A percentile compares a stretch with the other conserved stretches of the same genome.
Evolutionary conservation across 23 red algal species (phyloP).

Genomic region (Gracilaria caudata): DNA sequence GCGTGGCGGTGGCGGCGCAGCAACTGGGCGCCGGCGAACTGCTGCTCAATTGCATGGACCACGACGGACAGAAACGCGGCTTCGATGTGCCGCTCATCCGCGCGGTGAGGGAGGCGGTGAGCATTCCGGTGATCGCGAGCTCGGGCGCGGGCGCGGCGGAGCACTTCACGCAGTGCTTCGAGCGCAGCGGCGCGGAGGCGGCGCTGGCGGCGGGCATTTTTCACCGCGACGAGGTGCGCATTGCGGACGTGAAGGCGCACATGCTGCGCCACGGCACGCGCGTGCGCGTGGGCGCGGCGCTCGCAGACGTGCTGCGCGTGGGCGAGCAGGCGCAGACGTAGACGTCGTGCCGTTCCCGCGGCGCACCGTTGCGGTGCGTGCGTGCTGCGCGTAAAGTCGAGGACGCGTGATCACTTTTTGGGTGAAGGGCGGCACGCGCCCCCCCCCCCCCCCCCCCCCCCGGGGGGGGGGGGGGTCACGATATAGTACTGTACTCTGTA

Average conservation of each 20-base stretch:
- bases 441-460: no score
- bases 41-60: conserved; percentile 93
- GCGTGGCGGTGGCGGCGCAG: conserved; percentile 56
- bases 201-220: conserved; percentile 95
- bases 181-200: conserved; percentile 70
- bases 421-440: no score
- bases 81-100: conserved; percentile 75
- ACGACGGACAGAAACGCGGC: conserved; percentile 82
- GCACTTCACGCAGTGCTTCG: conserved; percentile 87
- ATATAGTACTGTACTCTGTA: no score
- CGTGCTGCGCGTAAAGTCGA: no score
- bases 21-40: conserved; percentile 93
- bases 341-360: no score
- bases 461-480: no score
- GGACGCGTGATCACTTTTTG: no score
- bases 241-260: conserved; percentile 84
- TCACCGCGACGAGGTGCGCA: conserved; percentile 80
- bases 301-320: background rate
- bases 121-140: conserved; percentile 87
- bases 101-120: conserved; percentile 56
- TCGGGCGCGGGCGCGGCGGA: conserved; percentile 78
- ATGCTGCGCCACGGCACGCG: conserved; percentile 66
- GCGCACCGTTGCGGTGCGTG: no score
- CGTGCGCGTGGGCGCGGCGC: conserved; percentile 22
- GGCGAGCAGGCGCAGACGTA: no score